Base-by-base conservation (phyloP, 148 eudicot genomes). In the Chenopodium berlandieri region DNA sequence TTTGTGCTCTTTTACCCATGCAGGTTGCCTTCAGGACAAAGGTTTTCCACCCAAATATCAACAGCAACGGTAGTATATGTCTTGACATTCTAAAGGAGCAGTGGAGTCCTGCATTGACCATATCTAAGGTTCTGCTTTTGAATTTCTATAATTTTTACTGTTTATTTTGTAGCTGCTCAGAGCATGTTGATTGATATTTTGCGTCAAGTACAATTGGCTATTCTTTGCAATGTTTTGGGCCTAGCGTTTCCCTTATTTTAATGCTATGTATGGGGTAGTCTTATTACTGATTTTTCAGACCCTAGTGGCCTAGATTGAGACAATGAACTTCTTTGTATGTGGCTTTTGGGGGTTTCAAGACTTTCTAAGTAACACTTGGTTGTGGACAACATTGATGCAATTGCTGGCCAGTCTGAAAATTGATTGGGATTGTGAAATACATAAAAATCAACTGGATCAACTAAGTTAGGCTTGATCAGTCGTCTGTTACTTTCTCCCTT, bases 31-130 rank as follows among this genome's bases (percentile, higher is more conserved):
- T 91, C 89, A 89, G 91, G 87, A 91, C 94, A 31, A 91, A 89
- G 78, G 94, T 91, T 60, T 91, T 88, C 85, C 93, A 91, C 85
- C 93, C 93, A 52, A 91, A 91, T 78, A 86, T 89, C 83, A 89
- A 91, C 87, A 91, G 90, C 88, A 91, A 91, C 13, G 94, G 94
- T 5, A 89, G 94, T 79, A 91, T 91, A 78, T 91, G 94, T 86
- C 94, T 91, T 64, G 94, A 91, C 81, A 91, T 91, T 79, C 85
- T 91, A 8, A 91, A 91, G 83, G 94, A 91, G 79, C 92, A 88
- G 81, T 91, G 92, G 93, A 91, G 93, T 79, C 93, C 93, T 23
- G 91, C 93, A 74, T 83, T 91, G 87, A 91, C 93, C 79, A 91
- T 91, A 82, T 91, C 94, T 30, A 91, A 91, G 92, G 94, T 87